Base-by-base conservation (phyloP, 352 stramenopile species). In the Phytopythium sindhum region DNA sequence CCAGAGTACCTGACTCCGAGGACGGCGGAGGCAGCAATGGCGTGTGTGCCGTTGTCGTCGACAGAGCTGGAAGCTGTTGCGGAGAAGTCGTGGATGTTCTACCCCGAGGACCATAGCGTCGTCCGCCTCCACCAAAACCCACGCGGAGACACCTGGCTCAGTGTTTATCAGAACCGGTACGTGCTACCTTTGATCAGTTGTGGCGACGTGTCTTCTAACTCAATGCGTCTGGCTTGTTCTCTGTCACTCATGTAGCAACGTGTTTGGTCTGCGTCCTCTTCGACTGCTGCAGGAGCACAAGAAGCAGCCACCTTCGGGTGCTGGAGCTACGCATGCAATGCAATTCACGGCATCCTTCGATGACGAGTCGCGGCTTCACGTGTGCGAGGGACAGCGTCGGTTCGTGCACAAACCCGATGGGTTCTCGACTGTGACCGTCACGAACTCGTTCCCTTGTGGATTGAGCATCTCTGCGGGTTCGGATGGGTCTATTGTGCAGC, bases 31-130 rank as follows among this genome's bases (percentile, higher is more conserved):
- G 80, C 84, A 6, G 60, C 73, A 21, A 67, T 60, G 9, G 70
- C 77, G 2, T 88, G 73, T 35, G 70, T 93, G 11, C 69, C 78
- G 21, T 63, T 93, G 26, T 90, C 81, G 4, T 64, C 77, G 21
- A 70, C 66, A 4, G 70, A 91, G 29, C 70, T 93, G 7, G 58
- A 62, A 15, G 58, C 69, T 17, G 61, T 93, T 2, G 61, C 70
- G 4, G 77, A 82, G 44, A 76, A 86, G 52, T 80, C 63, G 24
- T 83, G 68, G 35, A 68, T 77, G 42, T 72, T 88, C 44, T 92
- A 81, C 56, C 84, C 85, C 37, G 79, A 80, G 5, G 84, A 94
- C 53, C 85, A 92, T 48, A 89, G 78, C 33, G 63, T 92, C 31
- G 65, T 92, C 6, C 69, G 71, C 14, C 39, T 92, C 21, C 75